These are phyloP conservation scores for Colletotrichum sp. DNA, from an alignment of 2,329 filamentous ascomycete species.

Conservation along the genomic window DNA sequence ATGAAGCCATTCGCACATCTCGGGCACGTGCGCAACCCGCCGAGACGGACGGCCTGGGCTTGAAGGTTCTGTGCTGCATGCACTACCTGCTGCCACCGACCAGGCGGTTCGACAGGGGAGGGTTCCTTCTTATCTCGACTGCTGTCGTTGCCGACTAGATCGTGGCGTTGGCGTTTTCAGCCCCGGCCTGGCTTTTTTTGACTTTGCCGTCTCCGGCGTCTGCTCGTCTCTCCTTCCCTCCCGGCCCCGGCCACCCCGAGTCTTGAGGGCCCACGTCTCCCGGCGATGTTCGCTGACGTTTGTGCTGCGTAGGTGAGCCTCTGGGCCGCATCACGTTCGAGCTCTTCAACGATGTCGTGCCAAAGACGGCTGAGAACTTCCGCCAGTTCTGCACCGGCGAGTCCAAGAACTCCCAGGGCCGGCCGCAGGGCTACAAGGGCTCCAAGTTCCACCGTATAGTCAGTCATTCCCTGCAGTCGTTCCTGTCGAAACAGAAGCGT, in stretches of 20 bases:
- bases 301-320: conserved; percentile 69
- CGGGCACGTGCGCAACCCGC: not conserved
- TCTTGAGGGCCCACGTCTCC: not conserved
- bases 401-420: conserved; percentile 75
- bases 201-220: not conserved
- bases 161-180: not conserved
- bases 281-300: not conserved
- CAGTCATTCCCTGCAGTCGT: conserved; percentile 32
- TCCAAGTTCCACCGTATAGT: conserved; percentile 94
- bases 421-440: conserved; percentile 92
- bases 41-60: not conserved
- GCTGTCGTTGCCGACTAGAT: not conserved
- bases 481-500: not conserved
- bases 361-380: conserved; percentile 94
- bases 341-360: conserved; percentile 83
- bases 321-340: conserved; percentile 89
- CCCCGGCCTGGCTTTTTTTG: not conserved
- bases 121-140: not conserved
- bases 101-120: not conserved
- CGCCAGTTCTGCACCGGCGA: conserved; percentile 97
- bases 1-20: not conserved
- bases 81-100: not conserved
- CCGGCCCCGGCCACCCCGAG: not conserved
- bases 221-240: not conserved
- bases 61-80: not conserved